Conservation (phyloP, 805 yeast genomes). For the Wickerhamomyces tratensis region DNA sequence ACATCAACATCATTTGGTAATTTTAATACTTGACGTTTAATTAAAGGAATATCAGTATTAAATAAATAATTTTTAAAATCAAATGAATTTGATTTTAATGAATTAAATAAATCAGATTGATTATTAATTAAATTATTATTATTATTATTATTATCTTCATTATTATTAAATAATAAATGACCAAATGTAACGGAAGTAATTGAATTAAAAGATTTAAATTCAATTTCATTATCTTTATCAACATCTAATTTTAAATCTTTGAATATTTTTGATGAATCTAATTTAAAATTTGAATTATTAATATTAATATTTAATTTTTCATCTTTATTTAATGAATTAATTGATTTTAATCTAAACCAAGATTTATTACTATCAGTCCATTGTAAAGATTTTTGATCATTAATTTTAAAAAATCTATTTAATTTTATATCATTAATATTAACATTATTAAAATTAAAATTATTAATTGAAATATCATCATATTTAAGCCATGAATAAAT, state of each 20-base stretch:
- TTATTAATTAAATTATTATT: background rate
- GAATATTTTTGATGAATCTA: background rate
- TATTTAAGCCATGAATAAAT: no score
- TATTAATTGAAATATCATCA: no score
- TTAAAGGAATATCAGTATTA: constrained; percentile 1
- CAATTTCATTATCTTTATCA: background rate
- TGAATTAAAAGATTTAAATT: no score
- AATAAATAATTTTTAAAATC: constrained; percentile 2
- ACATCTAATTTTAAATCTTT: background rate
- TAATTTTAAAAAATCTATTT: no score
- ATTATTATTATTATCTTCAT: constrained; percentile 3
- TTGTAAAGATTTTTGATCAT: no score
- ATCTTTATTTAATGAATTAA: background rate
- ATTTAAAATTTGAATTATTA: no score
- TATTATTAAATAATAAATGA: constrained; percentile 5
- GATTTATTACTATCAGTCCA: no score
- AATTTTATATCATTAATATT: no score
- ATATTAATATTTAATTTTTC: no score
- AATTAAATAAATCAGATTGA: no score
- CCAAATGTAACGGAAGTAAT: constrained; percentile 16
- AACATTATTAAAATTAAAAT: no score
- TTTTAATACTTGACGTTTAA: constrained; percentile 7
- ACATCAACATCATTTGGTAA: constrained; percentile 8
- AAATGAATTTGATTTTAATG: no score
- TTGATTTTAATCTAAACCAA: constrained; percentile 16